Evolutionary conservation across 2,329 filamentous ascomycete species (phyloP), one percentile per base, ranked within the genome.

Genomic region (Aspergillus unguis): DNA sequence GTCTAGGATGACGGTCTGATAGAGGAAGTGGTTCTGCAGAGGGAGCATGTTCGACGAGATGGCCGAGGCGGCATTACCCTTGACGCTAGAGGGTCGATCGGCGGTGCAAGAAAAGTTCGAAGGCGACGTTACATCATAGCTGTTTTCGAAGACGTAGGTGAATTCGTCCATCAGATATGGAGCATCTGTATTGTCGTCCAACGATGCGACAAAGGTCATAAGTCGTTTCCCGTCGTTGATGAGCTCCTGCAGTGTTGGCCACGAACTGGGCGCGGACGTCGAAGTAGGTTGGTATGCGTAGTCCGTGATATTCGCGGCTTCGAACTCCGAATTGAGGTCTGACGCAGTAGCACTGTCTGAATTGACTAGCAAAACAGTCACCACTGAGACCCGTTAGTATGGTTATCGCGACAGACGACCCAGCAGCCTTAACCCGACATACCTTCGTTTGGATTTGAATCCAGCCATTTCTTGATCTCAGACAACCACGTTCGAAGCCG

Each of bases 1-100:
- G 54, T 76, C 77, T 3, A 78, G 69, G 17, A 77, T 68, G 25
- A 50, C 48, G 84, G 65, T 4, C 66, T 71, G 52, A 74, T 92
- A 85, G 48, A 87, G 79, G 75, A 94, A 92, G 74, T 94, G 89
- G 76, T 94, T 94, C 75, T 89, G 79, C 7, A 94, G 75, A 27
- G 88, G 83, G 67, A 94, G 79, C 61, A 83, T 79, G 60, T 81
- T 81, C 1, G 77, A 76, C 0, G 75, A 65, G 27, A 87, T 65
- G 1, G 86, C 87, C 1, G 67, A 57, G 4, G 67, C 55, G 1
- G 75, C 63, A 11, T 79, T 63, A 44, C 79, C 78, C 25, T 71
- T 67, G 32, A 85, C 72, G 5, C 70, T 69, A 0, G 78, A 70
- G 0, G 89, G 89, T 0, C 89, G 83, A 64, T 87, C 77, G 3